Percentiles rank a stretch among this genome's conserved stretches.
These are phyloP conservation scores for Waltergamsia citrina DNA, from an alignment of 2,329 filamentous ascomycete genomes.

Conservation along the genomic window DNA sequence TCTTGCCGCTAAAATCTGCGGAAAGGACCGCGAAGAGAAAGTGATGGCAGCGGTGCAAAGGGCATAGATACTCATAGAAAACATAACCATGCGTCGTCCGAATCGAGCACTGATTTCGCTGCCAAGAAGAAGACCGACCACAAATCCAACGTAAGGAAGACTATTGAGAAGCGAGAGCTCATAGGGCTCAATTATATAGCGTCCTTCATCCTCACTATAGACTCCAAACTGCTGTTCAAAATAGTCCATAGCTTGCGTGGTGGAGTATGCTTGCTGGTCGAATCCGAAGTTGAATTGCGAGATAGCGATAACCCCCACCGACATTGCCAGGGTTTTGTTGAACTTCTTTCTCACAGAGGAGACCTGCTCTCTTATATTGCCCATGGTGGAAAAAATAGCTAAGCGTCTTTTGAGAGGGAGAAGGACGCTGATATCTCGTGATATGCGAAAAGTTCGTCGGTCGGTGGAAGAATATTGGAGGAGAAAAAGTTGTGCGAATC, in stretches of 20 bases:
- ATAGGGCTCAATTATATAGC: background rate
- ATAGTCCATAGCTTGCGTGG: constrained; percentile 20
- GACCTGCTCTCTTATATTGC: too few species aligned
- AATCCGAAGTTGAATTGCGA: constrained; percentile 24
- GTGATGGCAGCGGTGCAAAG: constrained; percentile 18
- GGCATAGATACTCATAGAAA: constrained; percentile 23
- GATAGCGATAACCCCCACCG: constrained; percentile 10
- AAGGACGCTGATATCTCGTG: too few species aligned
- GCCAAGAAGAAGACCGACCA: constrained; percentile 13
- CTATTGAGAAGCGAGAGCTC: constrained; percentile 5
- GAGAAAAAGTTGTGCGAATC: too few species aligned
- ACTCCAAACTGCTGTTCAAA: constrained; percentile 18
- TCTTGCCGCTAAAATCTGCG: constrained; percentile 22
- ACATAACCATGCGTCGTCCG: constrained; percentile 23
- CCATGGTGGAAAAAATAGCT: too few species aligned
- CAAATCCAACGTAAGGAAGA: constrained; percentile 5
- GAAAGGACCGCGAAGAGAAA: constrained; percentile 17
- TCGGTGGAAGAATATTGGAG: too few species aligned
- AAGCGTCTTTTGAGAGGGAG: too few species aligned
- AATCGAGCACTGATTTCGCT: constrained; percentile 19
- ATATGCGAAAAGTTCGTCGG: too few species aligned
- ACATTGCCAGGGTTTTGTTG: constrained; percentile 1
- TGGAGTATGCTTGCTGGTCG: constrained; percentile 20
- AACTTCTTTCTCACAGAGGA: too few species aligned
- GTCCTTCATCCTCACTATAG: constrained; percentile 7